phyloP scores from a whole-genome alignment of 345 rosid genomes.

The Euphorbia pulcherrima region DNA sequence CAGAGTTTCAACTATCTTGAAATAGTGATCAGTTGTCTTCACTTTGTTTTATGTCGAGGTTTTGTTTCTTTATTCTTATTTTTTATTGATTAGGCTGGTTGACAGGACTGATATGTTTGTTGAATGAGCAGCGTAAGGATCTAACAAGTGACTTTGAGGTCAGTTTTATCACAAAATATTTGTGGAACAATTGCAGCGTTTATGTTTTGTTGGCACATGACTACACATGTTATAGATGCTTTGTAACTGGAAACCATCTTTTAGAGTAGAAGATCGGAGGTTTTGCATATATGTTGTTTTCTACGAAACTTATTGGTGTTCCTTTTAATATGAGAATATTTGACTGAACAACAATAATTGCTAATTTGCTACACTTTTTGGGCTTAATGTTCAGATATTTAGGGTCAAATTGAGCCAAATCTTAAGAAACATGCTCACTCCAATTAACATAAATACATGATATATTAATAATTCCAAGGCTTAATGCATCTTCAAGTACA shows the following conservation, averaged over 20 bases:
- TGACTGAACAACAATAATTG: not conserved
- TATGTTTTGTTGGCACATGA: not conserved
- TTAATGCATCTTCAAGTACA: too few species aligned
- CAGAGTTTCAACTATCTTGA: not conserved
- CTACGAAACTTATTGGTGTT: not conserved
- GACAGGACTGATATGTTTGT: slow-evolving; percentile 64
- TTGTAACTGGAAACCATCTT: not conserved
- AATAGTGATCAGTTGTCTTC: not conserved
- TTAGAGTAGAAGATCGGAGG: not conserved
- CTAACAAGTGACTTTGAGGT: slow-evolving; percentile 68
- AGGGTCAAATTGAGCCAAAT: not conserved
- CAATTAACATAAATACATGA: not conserved
- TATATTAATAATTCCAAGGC: too few species aligned
- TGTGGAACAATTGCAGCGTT: not conserved
- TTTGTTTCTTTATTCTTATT: slow-evolving; percentile 42
- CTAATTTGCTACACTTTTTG: not conserved
- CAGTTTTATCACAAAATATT: slow-evolving; percentile 34
- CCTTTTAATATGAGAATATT: not conserved
- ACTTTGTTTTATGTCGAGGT: slow-evolving; percentile 23
- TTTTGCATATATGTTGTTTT: not conserved
- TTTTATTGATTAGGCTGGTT: slow-evolving; percentile 62
- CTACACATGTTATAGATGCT: not conserved
- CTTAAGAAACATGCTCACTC: not conserved
- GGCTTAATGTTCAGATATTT: not conserved
- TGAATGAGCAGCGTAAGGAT: slow-evolving; percentile 75